Conservation (phyloP, 805 yeast genomes). For the Pichia scutulata region DNA sequence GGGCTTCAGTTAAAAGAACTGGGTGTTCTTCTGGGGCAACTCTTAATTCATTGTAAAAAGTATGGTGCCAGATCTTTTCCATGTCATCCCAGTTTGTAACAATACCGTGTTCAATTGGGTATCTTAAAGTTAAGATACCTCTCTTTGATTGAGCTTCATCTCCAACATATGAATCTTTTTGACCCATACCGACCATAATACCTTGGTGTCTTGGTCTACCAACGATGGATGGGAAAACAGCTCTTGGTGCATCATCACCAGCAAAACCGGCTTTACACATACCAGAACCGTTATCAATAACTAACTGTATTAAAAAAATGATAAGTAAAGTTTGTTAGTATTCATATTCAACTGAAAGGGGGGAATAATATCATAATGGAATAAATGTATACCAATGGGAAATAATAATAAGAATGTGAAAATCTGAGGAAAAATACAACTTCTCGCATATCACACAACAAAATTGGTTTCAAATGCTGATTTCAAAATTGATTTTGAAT, state of each 20-base stretch:
- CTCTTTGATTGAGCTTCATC: slow-evolving; percentile 99
- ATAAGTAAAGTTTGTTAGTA: slow-evolving; percentile 2
- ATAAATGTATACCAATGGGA: not conserved
- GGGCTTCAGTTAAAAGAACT: slow-evolving; percentile 98
- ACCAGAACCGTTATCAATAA: slow-evolving; percentile 99
- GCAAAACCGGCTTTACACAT: slow-evolving; percentile 99
- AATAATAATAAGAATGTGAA: not conserved
- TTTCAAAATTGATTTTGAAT: not conserved
- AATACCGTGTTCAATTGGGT: slow-evolving; percentile 99
- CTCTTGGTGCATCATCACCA: slow-evolving; percentile 99
- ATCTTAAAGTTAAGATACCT: slow-evolving; percentile 97
- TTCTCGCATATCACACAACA: not conserved
- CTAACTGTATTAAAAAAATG: slow-evolving; percentile 35
- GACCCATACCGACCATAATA: slow-evolving; percentile 99
- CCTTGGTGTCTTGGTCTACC: slow-evolving; percentile 99
- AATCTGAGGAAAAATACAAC: not conserved
- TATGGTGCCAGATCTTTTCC: slow-evolving; percentile 99
- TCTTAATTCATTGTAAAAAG: slow-evolving; percentile 99
- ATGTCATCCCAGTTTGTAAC: slow-evolving; percentile 99
- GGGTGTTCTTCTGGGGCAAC: slow-evolving; percentile 99
- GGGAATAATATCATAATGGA: not conserved
- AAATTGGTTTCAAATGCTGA: not conserved
- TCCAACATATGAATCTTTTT: slow-evolving; percentile 99
- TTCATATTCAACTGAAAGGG: not conserved
- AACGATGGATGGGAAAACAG: slow-evolving; percentile 99